Percentiles rank a stretch among this genome's conserved stretches.
Evolutionary conservation across 1,284 basidiomycete genomes (phyloP).

Genomic region (Trichosporon faecale): DNA sequence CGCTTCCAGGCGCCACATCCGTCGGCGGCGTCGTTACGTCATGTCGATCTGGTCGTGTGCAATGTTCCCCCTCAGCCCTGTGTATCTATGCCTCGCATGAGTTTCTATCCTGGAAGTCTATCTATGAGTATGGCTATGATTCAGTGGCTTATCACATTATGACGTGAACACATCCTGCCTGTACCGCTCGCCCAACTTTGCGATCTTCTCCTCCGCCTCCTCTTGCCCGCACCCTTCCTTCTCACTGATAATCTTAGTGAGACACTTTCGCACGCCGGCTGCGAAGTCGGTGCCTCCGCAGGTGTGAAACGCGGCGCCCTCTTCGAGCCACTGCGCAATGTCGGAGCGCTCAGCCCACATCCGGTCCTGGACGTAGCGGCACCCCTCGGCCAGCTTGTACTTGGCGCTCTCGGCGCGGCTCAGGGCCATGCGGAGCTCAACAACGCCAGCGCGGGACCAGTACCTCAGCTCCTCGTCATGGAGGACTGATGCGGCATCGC

Average conservation of each 20-base stretch:
- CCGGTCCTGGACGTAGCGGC: conserved; percentile 55
- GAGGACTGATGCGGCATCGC: conserved; percentile 55
- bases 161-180: background rate
- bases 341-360: conserved; percentile 54
- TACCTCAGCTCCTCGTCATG: conserved; percentile 55
- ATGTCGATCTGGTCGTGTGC: background rate
- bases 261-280: background rate
- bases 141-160: background rate
- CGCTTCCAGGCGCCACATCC: too few species aligned
- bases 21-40: background rate
- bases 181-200: background rate
- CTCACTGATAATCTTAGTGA: background rate
- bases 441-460: conserved; percentile 55
- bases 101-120: background rate
- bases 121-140: background rate
- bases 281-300: conserved; percentile 48
- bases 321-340: conserved; percentile 45
- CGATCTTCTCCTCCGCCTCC: background rate
- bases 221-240: background rate
- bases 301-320: conserved; percentile 55
- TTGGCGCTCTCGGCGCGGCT: too few species aligned
- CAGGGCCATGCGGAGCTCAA: conserved; percentile 58
- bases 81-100: too few species aligned
- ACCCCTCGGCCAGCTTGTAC: conserved; percentile 50
- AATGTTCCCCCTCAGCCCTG: background rate